These are phyloP conservation scores for Tetrapisispora phaffii DNA, from an alignment of 805 yeast genomes.

Conservation along the genomic window DNA sequence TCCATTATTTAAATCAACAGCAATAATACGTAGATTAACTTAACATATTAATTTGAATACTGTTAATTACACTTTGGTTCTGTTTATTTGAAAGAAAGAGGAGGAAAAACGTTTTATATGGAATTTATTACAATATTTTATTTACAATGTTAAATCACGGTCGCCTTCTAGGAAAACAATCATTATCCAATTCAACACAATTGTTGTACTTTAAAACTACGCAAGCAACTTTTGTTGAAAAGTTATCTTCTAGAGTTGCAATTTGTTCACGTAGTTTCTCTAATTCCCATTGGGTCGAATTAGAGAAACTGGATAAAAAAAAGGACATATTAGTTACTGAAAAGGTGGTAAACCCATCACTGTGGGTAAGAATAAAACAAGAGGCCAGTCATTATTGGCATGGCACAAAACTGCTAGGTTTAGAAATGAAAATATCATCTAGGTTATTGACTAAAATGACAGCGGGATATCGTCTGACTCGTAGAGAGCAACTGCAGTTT, in stretches of 20 bases:
- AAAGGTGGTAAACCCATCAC: constrained; percentile 34
- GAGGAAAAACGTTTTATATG: too few species aligned
- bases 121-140: too few species aligned
- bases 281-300: neutral
- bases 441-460: constrained; percentile 72
- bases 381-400: constrained; percentile 90
- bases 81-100: too few species aligned
- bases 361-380: constrained; percentile 82
- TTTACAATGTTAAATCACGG: too few species aligned
- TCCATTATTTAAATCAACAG: too few species aligned
- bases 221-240: neutral
- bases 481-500: constrained; percentile 84
- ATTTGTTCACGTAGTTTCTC: neutral
- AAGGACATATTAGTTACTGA: neutral
- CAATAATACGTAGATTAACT: too few species aligned
- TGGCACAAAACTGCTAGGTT: constrained; percentile 88
- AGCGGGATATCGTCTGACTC: constrained; percentile 81
- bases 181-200: too few species aligned
- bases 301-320: neutral
- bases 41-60: too few species aligned
- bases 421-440: constrained; percentile 77
- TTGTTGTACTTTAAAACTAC: too few species aligned
- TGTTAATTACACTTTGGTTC: too few species aligned
- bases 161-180: too few species aligned
- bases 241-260: neutral